These are phyloP conservation scores for Zygosaccharomyces gambellarensis DNA, from an alignment of 805 yeast genomes.

Conservation along the genomic window DNA sequence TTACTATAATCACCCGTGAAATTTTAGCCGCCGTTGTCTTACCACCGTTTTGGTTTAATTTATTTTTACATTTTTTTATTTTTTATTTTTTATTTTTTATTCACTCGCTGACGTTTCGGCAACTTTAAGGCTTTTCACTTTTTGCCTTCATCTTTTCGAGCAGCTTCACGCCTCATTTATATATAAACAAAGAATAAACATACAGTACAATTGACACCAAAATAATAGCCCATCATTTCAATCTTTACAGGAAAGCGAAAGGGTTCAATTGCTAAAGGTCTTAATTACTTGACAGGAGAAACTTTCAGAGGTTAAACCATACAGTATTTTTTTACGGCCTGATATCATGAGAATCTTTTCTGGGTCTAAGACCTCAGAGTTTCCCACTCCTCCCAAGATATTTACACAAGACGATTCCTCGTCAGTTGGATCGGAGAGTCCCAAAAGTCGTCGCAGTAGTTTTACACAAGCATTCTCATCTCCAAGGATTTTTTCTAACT, in stretches of 20 bases:
- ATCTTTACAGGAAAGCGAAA: background rate
- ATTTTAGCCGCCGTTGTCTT: background rate
- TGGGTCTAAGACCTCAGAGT: conserved; percentile 24
- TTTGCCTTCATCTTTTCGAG: background rate
- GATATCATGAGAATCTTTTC: conserved; percentile 21
- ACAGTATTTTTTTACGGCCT: background rate
- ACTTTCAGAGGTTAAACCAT: background rate
- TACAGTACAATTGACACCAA: background rate
- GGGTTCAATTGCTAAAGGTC: background rate
- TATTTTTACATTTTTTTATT: background rate
- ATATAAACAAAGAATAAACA: background rate
- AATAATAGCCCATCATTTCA: background rate
- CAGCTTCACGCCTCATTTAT: conserved; percentile 3
- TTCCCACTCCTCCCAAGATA: conserved; percentile 27
- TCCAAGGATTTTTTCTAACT: conserved; percentile 19
- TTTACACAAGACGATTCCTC: conserved; percentile 17
- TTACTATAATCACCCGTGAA: background rate
- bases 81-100: background rate
- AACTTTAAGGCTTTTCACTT: background rate
- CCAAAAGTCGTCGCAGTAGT: conserved; percentile 11
- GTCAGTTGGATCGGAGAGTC: conserved; percentile 7
- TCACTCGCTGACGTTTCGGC: background rate
- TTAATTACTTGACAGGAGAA: background rate
- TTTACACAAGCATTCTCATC: conserved; percentile 21
- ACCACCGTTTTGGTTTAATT: no score